Conservation (phyloP, 2,329 filamentous ascomycete species). For the Ascochyta koolunga region DNA sequence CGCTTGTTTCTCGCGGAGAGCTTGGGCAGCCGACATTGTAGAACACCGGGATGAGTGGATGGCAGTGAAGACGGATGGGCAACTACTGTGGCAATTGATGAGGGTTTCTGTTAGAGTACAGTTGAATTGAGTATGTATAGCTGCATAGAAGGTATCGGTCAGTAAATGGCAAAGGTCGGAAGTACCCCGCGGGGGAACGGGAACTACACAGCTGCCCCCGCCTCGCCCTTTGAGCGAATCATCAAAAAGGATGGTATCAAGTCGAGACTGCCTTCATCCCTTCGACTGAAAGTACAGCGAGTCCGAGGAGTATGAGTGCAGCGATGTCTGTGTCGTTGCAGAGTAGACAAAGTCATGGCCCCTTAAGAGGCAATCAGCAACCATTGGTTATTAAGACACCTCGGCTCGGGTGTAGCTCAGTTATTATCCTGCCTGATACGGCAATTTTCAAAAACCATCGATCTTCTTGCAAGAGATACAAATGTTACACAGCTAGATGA, state of each 20-base stretch:
- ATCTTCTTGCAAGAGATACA: background rate
- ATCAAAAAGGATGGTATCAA: conserved; percentile 8
- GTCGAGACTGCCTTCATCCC: background rate
- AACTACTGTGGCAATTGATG: background rate
- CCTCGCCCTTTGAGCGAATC: conserved; percentile 24
- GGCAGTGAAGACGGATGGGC: background rate
- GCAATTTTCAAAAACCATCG: background rate
- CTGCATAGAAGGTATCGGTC: background rate
- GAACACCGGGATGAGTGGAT: background rate
- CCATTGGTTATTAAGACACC: background rate
- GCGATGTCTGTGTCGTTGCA: background rate
- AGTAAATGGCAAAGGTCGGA: background rate
- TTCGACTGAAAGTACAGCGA: background rate
- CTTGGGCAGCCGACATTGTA: conserved; percentile 35
- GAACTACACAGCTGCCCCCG: conserved; percentile 23
- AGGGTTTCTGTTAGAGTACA: background rate
- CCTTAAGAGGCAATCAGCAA: background rate
- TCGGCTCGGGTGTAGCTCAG: background rate
- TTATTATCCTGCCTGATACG: background rate
- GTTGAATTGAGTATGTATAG: background rate
- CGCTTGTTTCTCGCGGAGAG: conserved; percentile 56
- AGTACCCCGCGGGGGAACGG: conserved; percentile 27
- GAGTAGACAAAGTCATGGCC: background rate
- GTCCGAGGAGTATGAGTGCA: background rate
- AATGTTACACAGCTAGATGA: no score